Base-by-base conservation (phyloP, 768 basidiomycete genomes). In the Arthromyces matolae region DNA sequence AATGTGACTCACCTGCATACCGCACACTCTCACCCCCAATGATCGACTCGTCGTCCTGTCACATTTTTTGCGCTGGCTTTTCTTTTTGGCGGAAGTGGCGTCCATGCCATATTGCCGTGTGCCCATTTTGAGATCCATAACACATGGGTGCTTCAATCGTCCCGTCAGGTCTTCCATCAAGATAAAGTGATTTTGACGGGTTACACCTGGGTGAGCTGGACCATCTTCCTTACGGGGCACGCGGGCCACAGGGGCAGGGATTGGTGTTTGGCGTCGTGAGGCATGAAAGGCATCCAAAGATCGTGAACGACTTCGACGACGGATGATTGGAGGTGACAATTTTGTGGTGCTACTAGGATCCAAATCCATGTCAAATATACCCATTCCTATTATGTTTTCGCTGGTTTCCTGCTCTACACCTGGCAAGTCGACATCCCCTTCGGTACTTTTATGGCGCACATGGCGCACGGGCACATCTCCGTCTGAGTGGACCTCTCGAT, bases 101-200 rank as follows among this genome's bases (percentile, higher is more conserved):
- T 96, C 92, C 71, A 95, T 89, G 16, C 96, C 96, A 67, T 98
- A 97, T 70, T 99, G 96, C 27, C 96, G 77, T 24, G 94, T 97
- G n/a, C 96, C 96, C 96, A 98, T 98, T 75, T 99, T 99, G 58
- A 99, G 73, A 67, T 99, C 96, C 60, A 98, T 80, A 33, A 99
- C 95, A 60, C 96, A 99, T 8, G 96, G 90, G 41, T 79, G 80
- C 67, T 89, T 94, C 60, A 96, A 67, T 27, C 88, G 75, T 20
- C 96, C 96, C 2, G 96, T 99, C 39, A 99, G 72, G 61, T 99
- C 96, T 67, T 99, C 96, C 93, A 99, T 96, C 57, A 98, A 78
- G 58, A 99, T 96, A 62, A 98, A 99, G 64, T 97, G 89, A 61
- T 96, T 93, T 66, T 96, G 94, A 10, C 95, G 83, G 6, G 92